Conservation (phyloP, 2,329 filamentous ascomycete genomes). For the Aspergillus sp. region DNA sequence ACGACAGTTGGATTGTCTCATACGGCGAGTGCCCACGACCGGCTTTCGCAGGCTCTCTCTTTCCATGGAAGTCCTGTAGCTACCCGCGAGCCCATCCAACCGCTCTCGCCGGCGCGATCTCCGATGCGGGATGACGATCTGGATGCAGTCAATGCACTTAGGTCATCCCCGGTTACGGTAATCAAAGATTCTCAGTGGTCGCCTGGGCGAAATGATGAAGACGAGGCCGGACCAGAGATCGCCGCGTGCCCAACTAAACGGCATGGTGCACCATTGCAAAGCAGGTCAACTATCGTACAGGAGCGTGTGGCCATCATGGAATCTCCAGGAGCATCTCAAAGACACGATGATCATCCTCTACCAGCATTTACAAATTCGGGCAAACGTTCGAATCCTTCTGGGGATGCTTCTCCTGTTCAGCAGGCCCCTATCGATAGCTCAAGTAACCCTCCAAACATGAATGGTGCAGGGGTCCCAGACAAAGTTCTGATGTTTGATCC, state of each 20-base stretch:
- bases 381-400: conserved; percentile 13
- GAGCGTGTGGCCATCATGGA: conserved; percentile 24
- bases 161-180: conserved; percentile 39
- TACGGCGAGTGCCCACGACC: conserved; percentile 41
- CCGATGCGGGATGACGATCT: conserved; percentile 6
- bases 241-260: not conserved
- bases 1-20: conserved; percentile 34
- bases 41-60: conserved; percentile 44
- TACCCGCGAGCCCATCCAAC: conserved; percentile 12
- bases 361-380: conserved; percentile 18
- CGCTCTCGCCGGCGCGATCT: conserved; percentile 4
- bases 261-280: conserved; percentile 11
- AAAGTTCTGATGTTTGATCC: conserved; percentile 18
- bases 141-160: conserved; percentile 13
- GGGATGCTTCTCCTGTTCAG: conserved; percentile 13
- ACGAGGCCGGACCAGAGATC: not conserved
- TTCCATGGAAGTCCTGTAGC: conserved; percentile 29
- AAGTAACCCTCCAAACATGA: conserved; percentile 21
- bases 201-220: conserved; percentile 24
- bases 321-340: conserved; percentile 30
- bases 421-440: conserved; percentile 21
- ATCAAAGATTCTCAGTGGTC: conserved; percentile 45
- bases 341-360: conserved; percentile 13
- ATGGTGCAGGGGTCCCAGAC: conserved; percentile 9
- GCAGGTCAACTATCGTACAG: conserved; percentile 18